Percentiles rank a stretch among this genome's conserved stretches.
Evolutionary conservation across 1,139 yeast genomes (phyloP).

Genomic region (Kodamaea alishanica): DNA sequence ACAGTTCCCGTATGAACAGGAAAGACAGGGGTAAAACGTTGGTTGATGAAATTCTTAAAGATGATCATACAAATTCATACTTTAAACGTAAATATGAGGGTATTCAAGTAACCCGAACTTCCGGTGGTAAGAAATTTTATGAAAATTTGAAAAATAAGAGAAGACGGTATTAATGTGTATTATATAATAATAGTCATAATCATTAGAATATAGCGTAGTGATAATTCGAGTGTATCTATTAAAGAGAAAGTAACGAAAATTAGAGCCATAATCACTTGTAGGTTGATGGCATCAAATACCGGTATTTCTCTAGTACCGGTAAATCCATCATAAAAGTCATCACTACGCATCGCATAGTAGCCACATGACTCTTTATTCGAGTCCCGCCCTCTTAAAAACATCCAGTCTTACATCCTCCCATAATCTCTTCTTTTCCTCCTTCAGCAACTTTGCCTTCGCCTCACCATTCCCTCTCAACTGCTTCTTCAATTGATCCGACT

Average conservation of each 20-base stretch:
- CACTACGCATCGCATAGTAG: not conserved
- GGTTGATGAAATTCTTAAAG: slow-evolving; percentile 78
- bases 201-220: too few relatives aligned
- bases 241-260: too few relatives aligned
- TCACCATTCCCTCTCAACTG: slow-evolving; percentile 17
- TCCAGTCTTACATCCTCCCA: slow-evolving; percentile 53
- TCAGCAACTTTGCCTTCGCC: slow-evolving; percentile 32
- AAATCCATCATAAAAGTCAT: too few relatives aligned
- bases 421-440: slow-evolving; percentile 41
- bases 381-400: slow-evolving; percentile 47
- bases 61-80: slow-evolving; percentile 65
- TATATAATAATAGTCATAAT: not conserved
- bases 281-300: too few relatives aligned
- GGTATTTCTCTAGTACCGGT: too few relatives aligned
- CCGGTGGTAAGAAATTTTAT: slow-evolving; percentile 71
- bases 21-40: slow-evolving; percentile 74
- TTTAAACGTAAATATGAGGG: slow-evolving; percentile 82
- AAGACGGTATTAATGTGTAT: slow-evolving; percentile 36
- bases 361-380: slow-evolving; percentile 22
- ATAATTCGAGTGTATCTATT: too few relatives aligned
- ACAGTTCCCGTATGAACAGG: slow-evolving; percentile 63
- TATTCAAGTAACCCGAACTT: slow-evolving; percentile 68
- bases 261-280: too few relatives aligned
- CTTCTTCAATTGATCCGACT: slow-evolving; percentile 33
- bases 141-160: slow-evolving; percentile 64